Evolutionary conservation across 371 early-diverging fungal genomes (phyloP).

Genomic region (Actinomortierella ambigua): DNA sequence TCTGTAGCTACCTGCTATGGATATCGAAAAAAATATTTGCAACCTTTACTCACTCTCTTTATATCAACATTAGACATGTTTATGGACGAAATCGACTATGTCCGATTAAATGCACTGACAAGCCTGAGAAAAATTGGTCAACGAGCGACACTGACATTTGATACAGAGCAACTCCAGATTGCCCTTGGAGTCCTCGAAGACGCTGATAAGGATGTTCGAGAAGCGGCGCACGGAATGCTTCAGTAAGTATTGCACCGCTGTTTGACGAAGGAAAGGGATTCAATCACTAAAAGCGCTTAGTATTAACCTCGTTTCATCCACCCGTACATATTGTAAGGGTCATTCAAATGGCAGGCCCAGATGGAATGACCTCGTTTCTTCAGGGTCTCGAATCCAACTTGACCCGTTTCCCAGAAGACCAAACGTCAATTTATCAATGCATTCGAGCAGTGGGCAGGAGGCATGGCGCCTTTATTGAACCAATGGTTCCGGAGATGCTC

Average conservation of each 20-base stretch:
- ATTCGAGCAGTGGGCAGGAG: constrained; percentile 63
- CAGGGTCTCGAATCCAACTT: constrained; percentile 63
- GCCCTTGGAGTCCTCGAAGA: constrained; percentile 81
- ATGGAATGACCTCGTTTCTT: constrained; percentile 52
- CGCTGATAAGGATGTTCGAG: constrained; percentile 65
- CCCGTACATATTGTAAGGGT: constrained; percentile 42
- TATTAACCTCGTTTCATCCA: too few species aligned
- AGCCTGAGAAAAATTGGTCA: constrained; percentile 76
- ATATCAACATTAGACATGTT: constrained; percentile 75
- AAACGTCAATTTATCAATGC: constrained; percentile 67
- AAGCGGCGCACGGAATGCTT: constrained; percentile 69
- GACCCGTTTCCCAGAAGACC: constrained; percentile 70
- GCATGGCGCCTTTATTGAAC: constrained; percentile 56
- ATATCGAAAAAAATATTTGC: neutral
- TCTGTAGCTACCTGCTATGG: neutral
- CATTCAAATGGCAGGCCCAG: constrained; percentile 47
- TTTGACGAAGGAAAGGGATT: constrained; percentile 7
- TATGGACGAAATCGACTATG: constrained; percentile 86
- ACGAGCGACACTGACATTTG: constrained; percentile 58
- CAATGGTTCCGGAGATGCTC: constrained; percentile 60
- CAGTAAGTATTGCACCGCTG: constrained; percentile 47
- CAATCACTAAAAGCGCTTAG: neutral
- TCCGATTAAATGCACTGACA: constrained; percentile 80
- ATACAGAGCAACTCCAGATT: constrained; percentile 78
- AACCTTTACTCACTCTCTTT: neutral